Evolutionary conservation across 371 early-diverging fungal species (phyloP).

Genomic region (Mucor velutinosus): DNA sequence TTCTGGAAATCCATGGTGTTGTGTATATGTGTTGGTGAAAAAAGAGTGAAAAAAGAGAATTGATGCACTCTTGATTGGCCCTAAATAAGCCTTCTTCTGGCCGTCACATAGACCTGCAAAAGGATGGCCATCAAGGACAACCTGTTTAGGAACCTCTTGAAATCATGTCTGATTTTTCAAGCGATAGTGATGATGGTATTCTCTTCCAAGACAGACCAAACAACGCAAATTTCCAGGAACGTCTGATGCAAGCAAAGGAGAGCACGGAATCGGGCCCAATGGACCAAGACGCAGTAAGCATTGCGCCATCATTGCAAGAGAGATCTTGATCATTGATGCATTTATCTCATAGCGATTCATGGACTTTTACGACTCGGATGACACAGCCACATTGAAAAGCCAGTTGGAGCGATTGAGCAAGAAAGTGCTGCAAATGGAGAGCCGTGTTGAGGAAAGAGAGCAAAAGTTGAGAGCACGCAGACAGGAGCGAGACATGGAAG

Average conservation of each 20-base stretch:
- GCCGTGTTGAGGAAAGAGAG: conserved; percentile 16
- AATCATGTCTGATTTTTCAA: conserved; percentile 14
- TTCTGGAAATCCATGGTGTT: conserved; percentile 72
- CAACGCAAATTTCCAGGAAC: conserved; percentile 31
- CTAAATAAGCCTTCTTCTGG: background rate
- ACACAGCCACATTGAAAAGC: conserved; percentile 18
- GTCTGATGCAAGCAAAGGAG: conserved; percentile 27
- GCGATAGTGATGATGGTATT: conserved; percentile 9
- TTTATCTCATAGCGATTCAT: conserved; percentile 1
- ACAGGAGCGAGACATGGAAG: conserved; percentile 26
- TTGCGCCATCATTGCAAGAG: background rate
- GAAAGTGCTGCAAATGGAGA: conserved; percentile 21
- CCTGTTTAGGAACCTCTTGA: background rate
- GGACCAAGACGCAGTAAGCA: conserved; percentile 28
- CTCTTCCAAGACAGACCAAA: conserved; percentile 28
- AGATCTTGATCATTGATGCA: background rate
- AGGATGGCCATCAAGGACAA: background rate
- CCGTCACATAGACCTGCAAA: background rate
- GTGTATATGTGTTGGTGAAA: background rate
- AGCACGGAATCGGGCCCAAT: conserved; percentile 15
- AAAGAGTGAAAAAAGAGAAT: background rate
- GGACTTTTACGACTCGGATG: conserved; percentile 2
- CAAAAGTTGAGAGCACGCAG: conserved; percentile 15
- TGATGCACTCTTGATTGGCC: background rate
- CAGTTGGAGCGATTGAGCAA: background rate